These are phyloP conservation scores for Chrysopogon serrulatus DNA, from an alignment of 176 grass and related monocot genomes.

Conservation along the genomic window DNA sequence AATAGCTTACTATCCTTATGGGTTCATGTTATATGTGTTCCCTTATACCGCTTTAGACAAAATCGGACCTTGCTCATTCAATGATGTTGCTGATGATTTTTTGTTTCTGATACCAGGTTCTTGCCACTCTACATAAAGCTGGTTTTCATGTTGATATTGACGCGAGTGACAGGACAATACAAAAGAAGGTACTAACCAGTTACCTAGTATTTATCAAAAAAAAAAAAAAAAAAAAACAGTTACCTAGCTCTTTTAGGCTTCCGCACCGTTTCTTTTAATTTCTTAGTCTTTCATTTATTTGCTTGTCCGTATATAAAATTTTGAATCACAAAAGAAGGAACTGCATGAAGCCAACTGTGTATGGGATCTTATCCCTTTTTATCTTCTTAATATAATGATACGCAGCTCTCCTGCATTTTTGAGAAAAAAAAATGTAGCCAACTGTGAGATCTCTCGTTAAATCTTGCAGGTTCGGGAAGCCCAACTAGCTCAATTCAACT, in stretches of 20 bases:
- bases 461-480: conserved; percentile 80
- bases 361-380: too few relatives aligned
- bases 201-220: too few relatives aligned
- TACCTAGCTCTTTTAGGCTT: neutral
- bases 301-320: neutral
- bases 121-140: conserved; percentile 57
- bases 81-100: neutral
- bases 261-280: neutral
- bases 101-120: conserved; percentile 48
- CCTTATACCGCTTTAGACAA: neutral
- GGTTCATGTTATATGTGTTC: neutral
- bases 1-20: neutral
- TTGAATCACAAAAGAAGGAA: neutral
- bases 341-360: neutral
- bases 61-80: neutral
- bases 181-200: conserved; percentile 78
- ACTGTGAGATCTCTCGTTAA: neutral
- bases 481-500: conserved; percentile 91
- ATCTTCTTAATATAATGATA: too few relatives aligned
- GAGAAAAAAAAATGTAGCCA: too few relatives aligned
- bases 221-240: too few relatives aligned
- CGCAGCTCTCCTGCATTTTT: too few relatives aligned
- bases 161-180: conserved; percentile 82
- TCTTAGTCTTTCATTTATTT: neutral
- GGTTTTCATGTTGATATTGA: conserved; percentile 87